Evolutionary conservation across 2,329 filamentous ascomycete genomes (phyloP), one percentile per base, ranked within the genome.

Genomic region (Lecanicillium sp.): DNA sequence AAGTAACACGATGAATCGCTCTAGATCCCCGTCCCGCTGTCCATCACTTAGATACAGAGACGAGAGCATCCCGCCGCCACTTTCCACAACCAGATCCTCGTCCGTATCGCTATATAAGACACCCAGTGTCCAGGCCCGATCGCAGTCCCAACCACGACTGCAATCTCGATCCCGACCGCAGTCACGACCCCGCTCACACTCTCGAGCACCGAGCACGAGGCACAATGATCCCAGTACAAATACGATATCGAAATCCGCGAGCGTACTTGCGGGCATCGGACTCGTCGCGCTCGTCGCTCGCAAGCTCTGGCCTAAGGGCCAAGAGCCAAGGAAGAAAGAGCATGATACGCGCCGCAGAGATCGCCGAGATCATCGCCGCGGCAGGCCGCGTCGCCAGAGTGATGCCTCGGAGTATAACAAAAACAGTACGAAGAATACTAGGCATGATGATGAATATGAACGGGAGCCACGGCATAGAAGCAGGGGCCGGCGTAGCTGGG

Each of bases 301-400:
- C 52, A 64, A 62, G 46, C 54, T 64, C 52, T 67, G 65, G 64
- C 62, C 62, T 24, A 65, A 64, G 51, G 57, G 57, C 27, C n/a
- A n/a, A n/a, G n/a, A n/a, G n/a, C n/a, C n/a, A n/a, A n/a, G n/a
- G n/a, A n/a, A n/a, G n/a, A n/a, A n/a, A n/a, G n/a, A n/a, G n/a
- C n/a, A n/a, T n/a, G n/a, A n/a, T n/a, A n/a, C n/a, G n/a, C n/a
- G n/a, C n/a, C n/a, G n/a, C n/a, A n/a, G n/a, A n/a, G n/a, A n/a
- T n/a, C n/a, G n/a, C n/a, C n/a, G 24, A 4, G 23, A 29, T 2
- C 21, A 21, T 17, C 12, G 42, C 21, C 5, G 23, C 23, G 11
- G 12, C 32, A 9, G 4, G 19, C n/a, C 32, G 21, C 32, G 23
- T 21, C 17, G 33, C 26, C 26, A 12, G 26, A 29, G 7, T 12